Conservation (phyloP, 306 rosid genomes). For the Trifolium subterraneum region DNA sequence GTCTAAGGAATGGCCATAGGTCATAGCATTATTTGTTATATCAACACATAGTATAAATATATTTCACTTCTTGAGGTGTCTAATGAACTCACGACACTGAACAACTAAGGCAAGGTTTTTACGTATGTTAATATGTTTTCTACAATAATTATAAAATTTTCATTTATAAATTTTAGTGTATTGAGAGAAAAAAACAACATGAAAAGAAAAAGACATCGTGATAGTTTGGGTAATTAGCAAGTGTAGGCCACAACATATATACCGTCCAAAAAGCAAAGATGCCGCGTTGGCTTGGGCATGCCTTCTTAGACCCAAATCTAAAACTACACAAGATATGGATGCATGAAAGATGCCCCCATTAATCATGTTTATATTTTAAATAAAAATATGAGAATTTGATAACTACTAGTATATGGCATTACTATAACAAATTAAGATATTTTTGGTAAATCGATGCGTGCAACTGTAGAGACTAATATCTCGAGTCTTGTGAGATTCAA, state of each 20-base stretch:
- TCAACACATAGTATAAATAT: not conserved
- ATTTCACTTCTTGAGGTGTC: not conserved
- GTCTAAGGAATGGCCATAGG: too few relatives aligned
- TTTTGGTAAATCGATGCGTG: too few relatives aligned
- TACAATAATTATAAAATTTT: not conserved
- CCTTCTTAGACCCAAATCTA: constrained; percentile 25
- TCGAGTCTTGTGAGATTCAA: too few relatives aligned
- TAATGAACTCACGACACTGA: not conserved
- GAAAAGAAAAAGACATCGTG: not conserved
- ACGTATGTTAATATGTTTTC: not conserved
- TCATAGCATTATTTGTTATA: not conserved
- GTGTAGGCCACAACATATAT: not conserved
- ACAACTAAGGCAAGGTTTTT: not conserved
- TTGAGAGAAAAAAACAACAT: not conserved
- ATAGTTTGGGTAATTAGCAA: constrained; percentile 2
- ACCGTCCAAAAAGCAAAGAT: not conserved
- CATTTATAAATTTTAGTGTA: not conserved
- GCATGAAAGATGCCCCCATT: not conserved
- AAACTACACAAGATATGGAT: not conserved
- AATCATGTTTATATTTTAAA: too few relatives aligned
- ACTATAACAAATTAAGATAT: too few relatives aligned
- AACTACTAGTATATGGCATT: not conserved
- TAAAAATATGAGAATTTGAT: not conserved
- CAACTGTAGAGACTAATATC: too few relatives aligned
- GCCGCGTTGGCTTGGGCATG: constrained; percentile 34